Base-by-base conservation (phyloP, 1,139 yeast genomes). In the Suhomyces bolitotheri region DNA sequence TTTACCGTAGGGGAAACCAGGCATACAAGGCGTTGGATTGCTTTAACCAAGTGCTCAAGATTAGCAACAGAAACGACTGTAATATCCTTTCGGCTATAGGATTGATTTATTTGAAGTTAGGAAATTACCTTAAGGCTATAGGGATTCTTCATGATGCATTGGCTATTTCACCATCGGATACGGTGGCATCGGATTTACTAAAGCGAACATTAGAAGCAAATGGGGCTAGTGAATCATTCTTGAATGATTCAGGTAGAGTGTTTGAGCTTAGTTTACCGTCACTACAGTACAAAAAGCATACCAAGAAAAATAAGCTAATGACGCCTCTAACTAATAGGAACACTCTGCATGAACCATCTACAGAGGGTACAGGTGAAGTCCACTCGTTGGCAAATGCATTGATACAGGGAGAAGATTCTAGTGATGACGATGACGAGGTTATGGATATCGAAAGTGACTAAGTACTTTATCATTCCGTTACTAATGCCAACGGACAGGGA, bases 21-120 rank as follows among this genome's bases (percentile, higher is more conserved):
- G 77, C 70, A 39, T 77, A 78, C 32, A 77, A 79, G 50, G 85
- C 97, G 0, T 66, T 89, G 28, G 75, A 71, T 25, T 84, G 86
- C 52, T 89, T 92, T 57, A 79, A 80, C 41, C 82, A 82, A 48
- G 96, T 92, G 4, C 59, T 85, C 25, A 78, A 78, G 43, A 69
- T 83, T 10, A 76, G 89, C 22, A 80, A 81, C 31, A 75, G 75
- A 34, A 65, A 65, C 46, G 96, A 89, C 54, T 68, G 90, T 13
- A 87, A 84, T 49, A 71, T 87, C 5, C 76, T 84, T 45, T 74
- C 96, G 1, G 89, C 97, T 0, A 77, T 92, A 54, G 98, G 96
- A 0, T 71, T 90, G 33, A 80, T 90, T 2, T 73, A 88, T 54
- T 66, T 94, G 51, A 88, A 84, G 52, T 64, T 79, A 38, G 88